Conservation (phyloP, 192 early-diverging fungal species). For the Obelidium mucronatum region DNA sequence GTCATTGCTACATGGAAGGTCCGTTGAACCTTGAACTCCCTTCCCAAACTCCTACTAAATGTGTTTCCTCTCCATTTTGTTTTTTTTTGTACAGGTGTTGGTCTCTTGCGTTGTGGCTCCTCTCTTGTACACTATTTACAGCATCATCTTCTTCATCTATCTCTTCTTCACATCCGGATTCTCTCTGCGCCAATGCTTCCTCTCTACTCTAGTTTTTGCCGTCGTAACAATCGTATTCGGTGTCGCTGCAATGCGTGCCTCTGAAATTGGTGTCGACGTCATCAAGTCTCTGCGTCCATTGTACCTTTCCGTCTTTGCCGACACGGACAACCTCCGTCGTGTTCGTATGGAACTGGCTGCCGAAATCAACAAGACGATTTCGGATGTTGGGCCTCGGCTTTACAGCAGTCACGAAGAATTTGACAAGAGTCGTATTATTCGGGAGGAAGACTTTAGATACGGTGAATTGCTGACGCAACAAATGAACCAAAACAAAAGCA, state of each 20-base stretch:
- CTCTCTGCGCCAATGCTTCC: conserved; percentile 43
- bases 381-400: conserved; percentile 77
- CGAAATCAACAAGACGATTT: conserved; percentile 81
- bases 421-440: conserved; percentile 43
- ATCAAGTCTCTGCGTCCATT: conserved; percentile 82
- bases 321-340: conserved; percentile 65
- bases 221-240: conserved; percentile 62
- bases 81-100: too few species aligned
- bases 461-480: conserved; percentile 22
- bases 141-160: conserved; percentile 67
- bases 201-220: conserved; percentile 46
- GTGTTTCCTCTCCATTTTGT: conserved; percentile 9
- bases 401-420: conserved; percentile 49
- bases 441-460: conserved; percentile 19
- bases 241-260: conserved; percentile 44
- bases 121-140: conserved; percentile 74
- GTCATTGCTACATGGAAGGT: conserved; percentile 97
- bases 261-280: conserved; percentile 54
- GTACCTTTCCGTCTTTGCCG: conserved; percentile 69
- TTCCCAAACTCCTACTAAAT: too few species aligned
- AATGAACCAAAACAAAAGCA: conserved; percentile 35
- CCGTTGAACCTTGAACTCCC: too few species aligned
- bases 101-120: conserved; percentile 80
- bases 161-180: conserved; percentile 48
- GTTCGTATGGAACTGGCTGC: conserved; percentile 76